A percentile compares a stretch with the other conserved stretches of the same genome.
Evolutionary conservation across 1,284 basidiomycete species (phyloP).

Genomic region (Melampsora larici-populina): DNA sequence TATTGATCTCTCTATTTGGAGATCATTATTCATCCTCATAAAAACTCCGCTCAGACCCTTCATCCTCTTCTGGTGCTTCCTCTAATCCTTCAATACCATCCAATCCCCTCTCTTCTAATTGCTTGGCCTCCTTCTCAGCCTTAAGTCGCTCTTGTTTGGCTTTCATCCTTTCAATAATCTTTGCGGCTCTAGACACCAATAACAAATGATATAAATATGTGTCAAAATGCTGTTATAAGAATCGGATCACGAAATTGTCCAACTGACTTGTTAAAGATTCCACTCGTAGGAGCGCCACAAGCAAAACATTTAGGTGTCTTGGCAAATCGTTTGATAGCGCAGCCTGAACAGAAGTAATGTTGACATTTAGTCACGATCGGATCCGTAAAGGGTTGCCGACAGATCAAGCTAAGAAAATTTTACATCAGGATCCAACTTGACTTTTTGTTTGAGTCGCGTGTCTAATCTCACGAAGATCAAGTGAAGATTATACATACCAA

Average conservation of each 20-base stretch:
- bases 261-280: conserved; percentile 89
- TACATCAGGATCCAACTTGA: neutral
- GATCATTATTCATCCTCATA: conserved; percentile 38
- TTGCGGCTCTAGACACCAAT: neutral
- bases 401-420: conserved; percentile 63
- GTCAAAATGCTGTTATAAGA: neutral
- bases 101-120: conserved; percentile 16
- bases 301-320: conserved; percentile 95
- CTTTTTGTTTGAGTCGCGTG: neutral
- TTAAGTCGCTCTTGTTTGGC: conserved; percentile 32
- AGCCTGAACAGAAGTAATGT: conserved; percentile 85
- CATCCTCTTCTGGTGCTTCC: conserved; percentile 1
- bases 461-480: neutral
- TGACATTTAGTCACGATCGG: conserved; percentile 93
- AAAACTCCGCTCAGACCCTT: conserved; percentile 38
- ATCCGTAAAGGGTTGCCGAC: conserved; percentile 88
- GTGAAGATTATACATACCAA: conserved; percentile 57
- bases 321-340: conserved; percentile 86
- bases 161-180: conserved; percentile 41
- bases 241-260: too few species aligned
- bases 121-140: conserved; percentile 17
- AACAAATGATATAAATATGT: neutral
- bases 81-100: conserved; percentile 38
- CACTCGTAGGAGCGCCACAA: conserved; percentile 85
- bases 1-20: too few species aligned